phyloP scores from a whole-genome alignment of 305 asterid genomes.

The Petunia hybrid region DNA sequence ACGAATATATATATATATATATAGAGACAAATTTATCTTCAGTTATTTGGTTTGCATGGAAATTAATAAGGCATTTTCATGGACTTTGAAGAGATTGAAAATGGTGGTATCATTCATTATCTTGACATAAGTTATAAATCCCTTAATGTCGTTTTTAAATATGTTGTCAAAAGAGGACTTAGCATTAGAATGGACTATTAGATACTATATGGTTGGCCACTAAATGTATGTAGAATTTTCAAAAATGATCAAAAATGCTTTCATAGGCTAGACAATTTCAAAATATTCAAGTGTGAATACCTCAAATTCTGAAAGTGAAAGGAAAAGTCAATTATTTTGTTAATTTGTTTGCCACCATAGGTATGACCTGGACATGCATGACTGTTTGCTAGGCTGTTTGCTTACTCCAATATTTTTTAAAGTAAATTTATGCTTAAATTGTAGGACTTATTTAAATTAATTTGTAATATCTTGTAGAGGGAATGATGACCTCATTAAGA shows the following conservation, averaged over 20 bases:
- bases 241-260: neutral
- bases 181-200: neutral
- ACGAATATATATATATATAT: neutral
- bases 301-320: neutral
- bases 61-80: neutral
- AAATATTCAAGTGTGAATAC: neutral
- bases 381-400: neutral
- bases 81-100: neutral
- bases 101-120: neutral
- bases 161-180: neutral
- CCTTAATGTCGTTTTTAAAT: neutral
- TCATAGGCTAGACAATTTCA: neutral
- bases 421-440: too few relatives aligned
- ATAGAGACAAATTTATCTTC: neutral
- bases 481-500: too few relatives aligned
- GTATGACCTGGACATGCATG: neutral
- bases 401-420: too few relatives aligned
- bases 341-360: neutral
- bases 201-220: conserved; percentile 17
- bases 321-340: neutral
- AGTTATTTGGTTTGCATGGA: neutral
- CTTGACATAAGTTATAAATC: neutral
- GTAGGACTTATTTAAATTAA: too few relatives aligned
- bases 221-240: neutral
- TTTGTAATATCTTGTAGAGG: too few relatives aligned